Evolutionary conservation across 768 basidiomycete genomes (phyloP).

Genomic region (Exsudoporus frostii): DNA sequence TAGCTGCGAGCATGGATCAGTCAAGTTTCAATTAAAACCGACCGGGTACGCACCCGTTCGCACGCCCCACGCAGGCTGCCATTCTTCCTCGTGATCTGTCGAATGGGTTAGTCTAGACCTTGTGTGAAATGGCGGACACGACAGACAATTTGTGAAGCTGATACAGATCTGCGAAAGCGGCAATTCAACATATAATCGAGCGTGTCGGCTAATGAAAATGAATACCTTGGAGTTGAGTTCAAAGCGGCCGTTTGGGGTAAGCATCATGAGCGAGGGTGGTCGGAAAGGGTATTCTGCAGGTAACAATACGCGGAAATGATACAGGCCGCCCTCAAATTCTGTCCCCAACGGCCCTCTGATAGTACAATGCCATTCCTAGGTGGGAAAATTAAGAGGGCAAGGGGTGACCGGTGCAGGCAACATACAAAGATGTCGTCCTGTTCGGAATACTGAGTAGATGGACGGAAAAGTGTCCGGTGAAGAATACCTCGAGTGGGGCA

Average conservation of each 20-base stretch:
- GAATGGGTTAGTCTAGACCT: conserved; percentile 29
- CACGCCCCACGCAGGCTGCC: conserved; percentile 99
- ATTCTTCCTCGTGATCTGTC: conserved; percentile 89
- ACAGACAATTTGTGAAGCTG: conserved; percentile 85
- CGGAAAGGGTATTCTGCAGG: conserved; percentile 96
- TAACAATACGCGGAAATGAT: conserved; percentile 88
- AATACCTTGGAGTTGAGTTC: conserved; percentile 92
- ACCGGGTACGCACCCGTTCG: conserved; percentile 65
- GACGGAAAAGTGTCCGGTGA: background rate
- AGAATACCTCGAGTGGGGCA: conserved; percentile 67
- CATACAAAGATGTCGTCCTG: conserved; percentile 89
- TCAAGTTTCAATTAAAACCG: conserved; percentile 8
- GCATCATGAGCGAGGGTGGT: conserved; percentile 92
- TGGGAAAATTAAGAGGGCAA: conserved; percentile 21
- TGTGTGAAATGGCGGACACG: conserved; percentile 13
- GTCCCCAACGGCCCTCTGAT: conserved; percentile 83
- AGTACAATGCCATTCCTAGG: conserved; percentile 94
- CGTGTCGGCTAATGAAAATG: conserved; percentile 12
- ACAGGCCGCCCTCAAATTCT: conserved; percentile 93
- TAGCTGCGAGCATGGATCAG: conserved; percentile 48
- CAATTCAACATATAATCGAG: conserved; percentile 7
- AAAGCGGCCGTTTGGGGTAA: conserved; percentile 96
- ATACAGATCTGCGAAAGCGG: conserved; percentile 69
- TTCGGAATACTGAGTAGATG: conserved; percentile 9
- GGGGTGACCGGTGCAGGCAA: background rate